These are phyloP conservation scores for Epichloe sibirici DNA, from an alignment of 2,329 filamentous ascomycete genomes.

Conservation along the genomic window DNA sequence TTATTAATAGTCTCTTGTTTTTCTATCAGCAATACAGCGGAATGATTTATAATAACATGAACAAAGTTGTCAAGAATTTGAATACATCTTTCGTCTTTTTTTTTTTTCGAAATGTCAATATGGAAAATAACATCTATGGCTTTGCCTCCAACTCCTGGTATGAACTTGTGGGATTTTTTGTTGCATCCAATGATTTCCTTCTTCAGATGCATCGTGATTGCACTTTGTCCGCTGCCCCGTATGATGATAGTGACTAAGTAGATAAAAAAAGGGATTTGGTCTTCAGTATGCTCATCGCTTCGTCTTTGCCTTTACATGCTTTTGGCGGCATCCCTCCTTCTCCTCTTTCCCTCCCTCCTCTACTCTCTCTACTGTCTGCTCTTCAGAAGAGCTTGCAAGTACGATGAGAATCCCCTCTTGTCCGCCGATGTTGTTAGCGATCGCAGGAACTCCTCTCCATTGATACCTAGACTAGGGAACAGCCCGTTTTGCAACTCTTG, in stretches of 20 bases:
- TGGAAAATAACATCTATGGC: slow-evolving; percentile 1
- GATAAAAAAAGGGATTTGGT: background rate
- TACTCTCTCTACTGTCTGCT: slow-evolving; percentile 21
- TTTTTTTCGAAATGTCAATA: background rate
- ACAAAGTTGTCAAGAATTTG: no score
- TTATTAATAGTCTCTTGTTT: no score
- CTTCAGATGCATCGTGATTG: background rate
- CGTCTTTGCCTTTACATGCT: background rate
- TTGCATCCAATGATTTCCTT: background rate
- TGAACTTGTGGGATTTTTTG: background rate
- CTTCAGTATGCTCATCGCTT: background rate
- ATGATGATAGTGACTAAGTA: background rate
- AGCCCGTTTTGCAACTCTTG: slow-evolving; percentile 52
- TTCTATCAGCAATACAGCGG: no score
- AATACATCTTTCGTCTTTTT: background rate
- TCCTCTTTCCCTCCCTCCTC: no score
- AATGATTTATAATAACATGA: no score
- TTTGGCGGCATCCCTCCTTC: background rate
- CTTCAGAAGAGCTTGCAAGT: slow-evolving; percentile 47
- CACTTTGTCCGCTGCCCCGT: background rate
- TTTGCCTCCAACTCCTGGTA: slow-evolving; percentile 2
- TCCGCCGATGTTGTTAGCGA: slow-evolving; percentile 46
- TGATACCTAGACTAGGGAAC: slow-evolving; percentile 52
- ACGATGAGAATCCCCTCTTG: slow-evolving; percentile 50
- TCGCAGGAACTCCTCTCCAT: slow-evolving; percentile 47